These are phyloP conservation scores for Strobilomyces dryophilus DNA, from an alignment of 768 basidiomycete species.

Conservation along the genomic window DNA sequence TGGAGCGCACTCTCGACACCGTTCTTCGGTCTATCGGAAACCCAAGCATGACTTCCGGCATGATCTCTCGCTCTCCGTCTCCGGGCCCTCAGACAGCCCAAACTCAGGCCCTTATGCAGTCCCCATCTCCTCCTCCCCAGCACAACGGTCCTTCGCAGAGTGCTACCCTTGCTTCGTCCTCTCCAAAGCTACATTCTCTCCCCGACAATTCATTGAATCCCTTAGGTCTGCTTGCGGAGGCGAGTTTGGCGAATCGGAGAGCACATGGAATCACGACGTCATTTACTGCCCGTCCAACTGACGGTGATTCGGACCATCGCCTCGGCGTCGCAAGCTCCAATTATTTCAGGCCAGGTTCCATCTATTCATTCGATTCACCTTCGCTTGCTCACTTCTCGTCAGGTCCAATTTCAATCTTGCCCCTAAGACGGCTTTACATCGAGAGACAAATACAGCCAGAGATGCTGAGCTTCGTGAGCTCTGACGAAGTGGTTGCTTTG, in stretches of 20 bases:
- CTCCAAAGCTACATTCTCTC: constrained; percentile 84
- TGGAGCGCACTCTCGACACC: constrained; percentile 91
- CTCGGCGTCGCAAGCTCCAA: constrained; percentile 81
- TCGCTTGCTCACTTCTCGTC: constrained; percentile 5
- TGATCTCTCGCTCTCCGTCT: constrained; percentile 80
- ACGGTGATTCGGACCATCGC: constrained; percentile 41
- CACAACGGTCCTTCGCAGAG: constrained; percentile 26
- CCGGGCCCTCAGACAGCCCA: constrained; percentile 49
- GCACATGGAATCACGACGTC: constrained; percentile 46
- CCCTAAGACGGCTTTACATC: constrained; percentile 77
- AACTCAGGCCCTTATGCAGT: constrained; percentile 56
- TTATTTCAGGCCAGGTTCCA: constrained; percentile 87
- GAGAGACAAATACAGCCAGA: constrained; percentile 91
- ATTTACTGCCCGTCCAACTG: constrained; percentile 36
- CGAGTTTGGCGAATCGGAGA: constrained; percentile 71
- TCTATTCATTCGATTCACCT: background rate
- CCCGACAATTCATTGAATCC: constrained; percentile 94
- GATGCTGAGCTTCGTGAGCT: constrained; percentile 83
- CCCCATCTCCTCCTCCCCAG: constrained; percentile 47
- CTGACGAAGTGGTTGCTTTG: constrained; percentile 86
- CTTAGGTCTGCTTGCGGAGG: constrained; percentile 87
- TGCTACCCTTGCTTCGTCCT: constrained; percentile 37
- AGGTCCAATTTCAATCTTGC: constrained; percentile 89
- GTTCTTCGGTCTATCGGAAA: constrained; percentile 87
- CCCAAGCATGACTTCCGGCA: constrained; percentile 70